These are phyloP conservation scores for Malassezia caprae DNA, from an alignment of 1,284 basidiomycete genomes.

Conservation along the genomic window DNA sequence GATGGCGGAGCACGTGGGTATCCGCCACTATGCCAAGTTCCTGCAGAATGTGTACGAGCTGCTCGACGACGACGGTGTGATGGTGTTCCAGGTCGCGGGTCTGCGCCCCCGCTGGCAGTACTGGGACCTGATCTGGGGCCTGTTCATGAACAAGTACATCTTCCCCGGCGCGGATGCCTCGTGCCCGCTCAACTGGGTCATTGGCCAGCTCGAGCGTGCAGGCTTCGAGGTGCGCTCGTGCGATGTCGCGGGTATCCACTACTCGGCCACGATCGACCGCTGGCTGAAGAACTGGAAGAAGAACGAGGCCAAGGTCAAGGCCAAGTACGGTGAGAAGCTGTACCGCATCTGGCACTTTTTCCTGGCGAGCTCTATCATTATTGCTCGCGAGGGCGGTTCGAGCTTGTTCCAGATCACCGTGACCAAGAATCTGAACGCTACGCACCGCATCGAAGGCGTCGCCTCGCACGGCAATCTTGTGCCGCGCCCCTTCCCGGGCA, in stretches of 20 bases:
- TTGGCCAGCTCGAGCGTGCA: constrained; percentile 66
- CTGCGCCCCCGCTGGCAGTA: constrained; percentile 89
- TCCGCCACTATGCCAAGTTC: constrained; percentile 83
- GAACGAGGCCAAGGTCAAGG: constrained; percentile 69
- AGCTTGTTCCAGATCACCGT: constrained; percentile 59
- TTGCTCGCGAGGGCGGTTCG: constrained; percentile 46
- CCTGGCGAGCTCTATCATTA: constrained; percentile 40
- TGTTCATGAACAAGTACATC: constrained; percentile 52
- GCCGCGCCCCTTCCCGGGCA: constrained; percentile 29
- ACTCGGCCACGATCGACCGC: constrained; percentile 76
- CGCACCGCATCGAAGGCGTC: constrained; percentile 60
- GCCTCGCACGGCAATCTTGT: constrained; percentile 40
- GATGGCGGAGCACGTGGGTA: constrained; percentile 91
- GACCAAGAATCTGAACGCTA: constrained; percentile 77
- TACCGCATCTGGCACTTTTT: constrained; percentile 49
- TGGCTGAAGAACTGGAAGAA: constrained; percentile 49
- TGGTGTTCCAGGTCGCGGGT: constrained; percentile 93
- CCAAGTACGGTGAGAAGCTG: constrained; percentile 72
- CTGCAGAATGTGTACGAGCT: constrained; percentile 83
- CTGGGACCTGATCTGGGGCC: constrained; percentile 87
- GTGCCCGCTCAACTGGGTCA: constrained; percentile 89
- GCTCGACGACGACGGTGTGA: constrained; percentile 83
- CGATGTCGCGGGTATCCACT: constrained; percentile 69
- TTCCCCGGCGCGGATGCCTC: constrained; percentile 85
- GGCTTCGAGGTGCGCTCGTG: constrained; percentile 94